These are phyloP conservation scores for Saccharomycopsis fibuligera DNA, from an alignment of 805 yeast genomes.

Conservation along the genomic window DNA sequence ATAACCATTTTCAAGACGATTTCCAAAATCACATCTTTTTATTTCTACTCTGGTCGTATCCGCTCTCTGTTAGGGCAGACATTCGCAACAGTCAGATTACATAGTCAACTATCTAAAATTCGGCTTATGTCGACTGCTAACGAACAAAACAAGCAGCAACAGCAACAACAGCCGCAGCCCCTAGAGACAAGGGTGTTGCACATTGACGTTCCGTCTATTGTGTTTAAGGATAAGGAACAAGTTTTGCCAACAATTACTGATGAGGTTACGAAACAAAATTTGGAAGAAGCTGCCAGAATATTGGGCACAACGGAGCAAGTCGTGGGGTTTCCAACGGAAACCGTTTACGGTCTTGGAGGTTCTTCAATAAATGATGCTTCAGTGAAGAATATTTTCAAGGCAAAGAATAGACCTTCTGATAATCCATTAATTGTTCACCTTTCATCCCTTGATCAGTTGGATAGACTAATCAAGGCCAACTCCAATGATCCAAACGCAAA, in stretches of 20 bases:
- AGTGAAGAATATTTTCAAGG: slow-evolving; percentile 70
- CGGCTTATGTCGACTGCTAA: no score
- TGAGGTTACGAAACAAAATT: slow-evolving; percentile 35
- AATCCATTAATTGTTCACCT: slow-evolving; percentile 92
- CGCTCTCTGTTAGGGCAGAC: no score
- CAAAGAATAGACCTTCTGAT: slow-evolving; percentile 92
- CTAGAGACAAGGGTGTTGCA: neutral
- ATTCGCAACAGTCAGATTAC: no score
- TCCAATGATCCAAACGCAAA: slow-evolving; percentile 28
- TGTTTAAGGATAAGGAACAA: slow-evolving; percentile 10
- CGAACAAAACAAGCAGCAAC: no score
- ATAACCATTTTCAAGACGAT: no score
- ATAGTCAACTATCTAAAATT: no score
- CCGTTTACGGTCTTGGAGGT: slow-evolving; percentile 95
- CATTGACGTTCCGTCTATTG: slow-evolving; percentile 13
- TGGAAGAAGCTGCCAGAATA: slow-evolving; percentile 44
- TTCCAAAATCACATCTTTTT: no score
- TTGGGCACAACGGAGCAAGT: slow-evolving; percentile 36
- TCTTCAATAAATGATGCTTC: slow-evolving; percentile 69
- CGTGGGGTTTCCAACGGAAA: slow-evolving; percentile 94
- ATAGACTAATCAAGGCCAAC: slow-evolving; percentile 46
- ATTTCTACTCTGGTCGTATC: no score
- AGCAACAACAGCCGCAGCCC: no score
- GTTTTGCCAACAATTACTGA: slow-evolving; percentile 35
- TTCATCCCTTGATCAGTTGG: slow-evolving; percentile 67